Evolutionary conservation across 1,284 basidiomycete species (phyloP).

Genomic region (Ustilago loliicola): DNA sequence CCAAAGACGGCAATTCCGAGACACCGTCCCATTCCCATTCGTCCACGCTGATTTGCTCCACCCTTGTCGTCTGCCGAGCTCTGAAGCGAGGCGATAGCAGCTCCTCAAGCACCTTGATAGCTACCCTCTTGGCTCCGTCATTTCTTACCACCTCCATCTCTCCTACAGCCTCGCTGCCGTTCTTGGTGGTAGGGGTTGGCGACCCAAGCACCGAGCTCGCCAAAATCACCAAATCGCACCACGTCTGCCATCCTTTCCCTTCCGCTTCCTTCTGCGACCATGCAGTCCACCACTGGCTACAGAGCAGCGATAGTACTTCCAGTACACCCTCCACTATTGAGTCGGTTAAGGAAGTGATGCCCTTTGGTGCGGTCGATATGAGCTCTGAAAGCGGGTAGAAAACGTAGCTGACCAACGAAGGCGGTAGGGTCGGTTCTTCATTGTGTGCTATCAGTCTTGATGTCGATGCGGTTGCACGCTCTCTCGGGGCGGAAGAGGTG

Average conservation of each 20-base stretch:
- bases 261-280: conserved; percentile 27
- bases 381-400: conserved; percentile 68
- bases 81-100: conserved; percentile 49
- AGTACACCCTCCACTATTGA: conserved; percentile 42
- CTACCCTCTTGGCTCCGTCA: conserved; percentile 49
- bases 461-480: not conserved
- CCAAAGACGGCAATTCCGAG: conserved; percentile 60
- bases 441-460: conserved; percentile 3
- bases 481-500: not conserved
- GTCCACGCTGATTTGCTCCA: not conserved
- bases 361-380: conserved; percentile 36
- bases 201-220: conserved; percentile 38
- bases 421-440: conserved; percentile 18
- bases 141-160: not conserved
- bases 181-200: conserved; percentile 7
- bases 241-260: conserved; percentile 50
- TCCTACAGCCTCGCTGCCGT: not conserved
- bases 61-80: not conserved
- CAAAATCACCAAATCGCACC: conserved; percentile 67
- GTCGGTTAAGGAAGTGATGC: conserved; percentile 51
- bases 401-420: conserved; percentile 61
- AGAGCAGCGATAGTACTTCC: conserved; percentile 44
- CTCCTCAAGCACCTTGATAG: conserved; percentile 39
- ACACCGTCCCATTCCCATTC: conserved; percentile 69
- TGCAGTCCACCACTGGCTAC: conserved; percentile 59